Evolutionary conservation across 164 flowering plant genomes (phyloP), one percentile per base, ranked within the genome.

Genomic region (Taxillus chinensis): DNA sequence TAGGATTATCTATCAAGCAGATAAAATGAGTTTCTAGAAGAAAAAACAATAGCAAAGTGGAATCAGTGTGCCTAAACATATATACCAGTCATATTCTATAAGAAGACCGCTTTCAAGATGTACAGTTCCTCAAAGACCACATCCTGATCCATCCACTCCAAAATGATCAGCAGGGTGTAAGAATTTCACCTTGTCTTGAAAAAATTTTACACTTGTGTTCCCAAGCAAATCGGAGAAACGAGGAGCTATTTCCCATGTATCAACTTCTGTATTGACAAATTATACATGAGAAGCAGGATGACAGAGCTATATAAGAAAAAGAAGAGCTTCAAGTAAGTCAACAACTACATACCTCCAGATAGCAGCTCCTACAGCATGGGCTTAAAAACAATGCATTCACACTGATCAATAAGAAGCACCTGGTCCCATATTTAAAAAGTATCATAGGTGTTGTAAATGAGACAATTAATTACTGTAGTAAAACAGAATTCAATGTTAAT

Each of bases 191-290:
- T 76, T 85, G 68, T 89, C 99, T 74, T 82, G 82, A 61, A 81
- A n/a, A 71, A 93, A 93, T 68, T 82, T 81, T 60, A 93, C 79
- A 39, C 78, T 66, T 13, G 95, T 93, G 74, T 69, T 88, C 58
- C 77, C 84, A 49, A 90, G 81, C 71, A 93, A 77, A 57, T 93
- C 99, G 4, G 82, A 71, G 70, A 93, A 93, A 15, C 88, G 91
- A 50, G 99, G 99, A 72, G 99, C 99, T 70, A 93, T 84, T 75
- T 93, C 97, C 97, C 99, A 93, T 64, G 75, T 79, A 76, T 93
- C 99, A 41, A 93, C 99, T 80, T 93, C 99, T 93, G 87, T 76
- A 88, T 55, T 49, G 56, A 40, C 45, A 68, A 40, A 45, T 8
- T 15, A 27, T 9, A 12, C 39, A 54, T 39, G 14, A 11, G n/a